These are phyloP conservation scores for Lachancea waltii DNA, from an alignment of 805 yeast species.

Conservation along the genomic window DNA sequence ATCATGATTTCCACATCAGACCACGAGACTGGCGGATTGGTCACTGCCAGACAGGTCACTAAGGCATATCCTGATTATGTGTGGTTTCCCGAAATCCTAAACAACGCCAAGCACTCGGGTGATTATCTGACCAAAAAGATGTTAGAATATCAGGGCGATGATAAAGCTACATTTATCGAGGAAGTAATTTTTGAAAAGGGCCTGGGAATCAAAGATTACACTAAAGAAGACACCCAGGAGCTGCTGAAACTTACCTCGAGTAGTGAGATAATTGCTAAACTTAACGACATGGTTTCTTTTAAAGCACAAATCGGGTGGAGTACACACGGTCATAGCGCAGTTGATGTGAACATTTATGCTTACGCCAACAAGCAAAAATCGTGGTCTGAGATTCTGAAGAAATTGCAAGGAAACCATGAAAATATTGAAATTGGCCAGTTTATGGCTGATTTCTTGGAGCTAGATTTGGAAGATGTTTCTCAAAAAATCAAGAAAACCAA, in stretches of 20 bases:
- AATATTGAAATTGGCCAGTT: slow-evolving; percentile 79
- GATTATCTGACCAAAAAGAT: slow-evolving; percentile 55
- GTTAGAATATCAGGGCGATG: slow-evolving; percentile 29
- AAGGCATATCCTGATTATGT: slow-evolving; percentile 71
- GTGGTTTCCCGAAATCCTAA: slow-evolving; percentile 78
- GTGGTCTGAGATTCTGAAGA: slow-evolving; percentile 34
- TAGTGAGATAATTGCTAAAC: slow-evolving; percentile 35
- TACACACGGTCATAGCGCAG: slow-evolving; percentile 94
- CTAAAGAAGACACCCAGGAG: slow-evolving; percentile 44
- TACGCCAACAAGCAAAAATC: slow-evolving; percentile 52
- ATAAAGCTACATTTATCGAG: slow-evolving; percentile 39
- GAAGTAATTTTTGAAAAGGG: slow-evolving; percentile 52
- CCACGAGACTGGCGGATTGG: slow-evolving; percentile 94
- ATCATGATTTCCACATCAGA: slow-evolving; percentile 78
- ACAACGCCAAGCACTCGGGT: slow-evolving; percentile 68
- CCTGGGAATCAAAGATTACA: slow-evolving; percentile 58
- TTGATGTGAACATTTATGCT: slow-evolving; percentile 88
- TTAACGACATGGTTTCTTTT: slow-evolving; percentile 67
- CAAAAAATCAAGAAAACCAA: slow-evolving; percentile 42
- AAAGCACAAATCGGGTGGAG: slow-evolving; percentile 94
- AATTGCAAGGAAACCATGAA: slow-evolving; percentile 74
- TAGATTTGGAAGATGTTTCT: slow-evolving; percentile 45
- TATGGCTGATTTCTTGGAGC: slow-evolving; percentile 48
- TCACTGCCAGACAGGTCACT: slow-evolving; percentile 73
- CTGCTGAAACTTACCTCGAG: slow-evolving; percentile 34